phyloP scores from a whole-genome alignment of 371 early-diverging fungal genomes.

The Actinomortierella ambigua region DNA sequence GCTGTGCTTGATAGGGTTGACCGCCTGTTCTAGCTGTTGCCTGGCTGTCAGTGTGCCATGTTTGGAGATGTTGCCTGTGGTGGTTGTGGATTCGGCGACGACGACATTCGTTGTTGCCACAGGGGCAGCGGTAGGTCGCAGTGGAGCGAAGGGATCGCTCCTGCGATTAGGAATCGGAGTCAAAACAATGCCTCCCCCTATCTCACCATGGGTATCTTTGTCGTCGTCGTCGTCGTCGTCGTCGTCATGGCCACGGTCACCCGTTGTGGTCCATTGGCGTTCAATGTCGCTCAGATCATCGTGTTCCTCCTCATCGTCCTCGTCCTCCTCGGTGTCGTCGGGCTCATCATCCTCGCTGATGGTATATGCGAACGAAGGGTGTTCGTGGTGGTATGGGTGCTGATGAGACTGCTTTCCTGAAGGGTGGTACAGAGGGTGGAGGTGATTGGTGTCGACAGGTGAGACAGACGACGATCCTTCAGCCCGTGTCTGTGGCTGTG shows the following conservation, averaged over 20 bases:
- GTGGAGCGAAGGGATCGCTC: background rate
- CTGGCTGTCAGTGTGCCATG: background rate
- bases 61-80: background rate
- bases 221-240: slow-evolving; percentile 5
- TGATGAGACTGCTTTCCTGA: too few relatives aligned
- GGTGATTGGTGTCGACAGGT: background rate
- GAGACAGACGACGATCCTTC: background rate
- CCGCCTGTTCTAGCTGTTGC: slow-evolving; percentile 12
- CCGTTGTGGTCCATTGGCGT: background rate
- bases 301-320: slow-evolving; percentile 8
- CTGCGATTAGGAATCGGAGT: background rate
- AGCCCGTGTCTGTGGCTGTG: background rate
- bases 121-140: background rate
- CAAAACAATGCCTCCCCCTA: background rate
- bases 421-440: too few relatives aligned
- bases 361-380: slow-evolving; percentile 29
- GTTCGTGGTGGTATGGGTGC: slow-evolving; percentile 10
- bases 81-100: background rate
- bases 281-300: slow-evolving; percentile 3
- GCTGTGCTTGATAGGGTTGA: slow-evolving; percentile 23
- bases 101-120: background rate
- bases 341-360: slow-evolving; percentile 22
- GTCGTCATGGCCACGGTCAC: slow-evolving; percentile 9
- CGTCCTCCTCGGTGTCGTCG: background rate
- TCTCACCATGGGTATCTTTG: background rate